These are phyloP conservation scores for Annulohypoxylon nitens DNA, from an alignment of 495 filamentous ascomycete species.

Conservation along the genomic window DNA sequence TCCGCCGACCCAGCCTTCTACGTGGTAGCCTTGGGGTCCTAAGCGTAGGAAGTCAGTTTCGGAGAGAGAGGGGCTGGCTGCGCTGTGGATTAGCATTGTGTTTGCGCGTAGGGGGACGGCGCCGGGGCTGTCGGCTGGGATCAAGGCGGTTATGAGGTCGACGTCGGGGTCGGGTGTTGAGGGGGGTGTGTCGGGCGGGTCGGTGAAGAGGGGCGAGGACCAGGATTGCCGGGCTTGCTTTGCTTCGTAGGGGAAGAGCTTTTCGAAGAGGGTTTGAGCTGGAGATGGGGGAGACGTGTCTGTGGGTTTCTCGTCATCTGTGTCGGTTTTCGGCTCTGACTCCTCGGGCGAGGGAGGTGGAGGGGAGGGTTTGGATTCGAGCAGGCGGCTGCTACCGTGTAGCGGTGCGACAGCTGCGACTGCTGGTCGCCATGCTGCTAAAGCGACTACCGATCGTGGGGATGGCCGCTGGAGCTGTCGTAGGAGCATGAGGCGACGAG, in stretches of 20 bases:
- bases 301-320: constrained; percentile 12
- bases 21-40: constrained; percentile 69
- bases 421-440: constrained; percentile 48
- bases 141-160: neutral
- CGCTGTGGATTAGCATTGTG: constrained; percentile 62
- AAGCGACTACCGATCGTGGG: constrained; percentile 48
- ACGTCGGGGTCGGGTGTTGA: neutral
- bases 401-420: constrained; percentile 25
- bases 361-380: constrained; percentile 14
- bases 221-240: constrained; percentile 27
- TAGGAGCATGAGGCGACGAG: constrained; percentile 53
- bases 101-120: constrained; percentile 45
- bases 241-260: constrained; percentile 69
- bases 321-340: neutral
- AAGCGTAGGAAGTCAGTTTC: constrained; percentile 75
- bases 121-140: neutral
- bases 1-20: constrained; percentile 73
- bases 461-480: constrained; percentile 58
- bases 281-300: neutral
- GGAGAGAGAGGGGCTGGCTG: constrained; percentile 65
- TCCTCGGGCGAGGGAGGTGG: neutral
- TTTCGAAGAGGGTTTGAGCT: constrained; percentile 63
- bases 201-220: neutral
- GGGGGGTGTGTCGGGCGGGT: neutral
- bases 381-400: constrained; percentile 40